Conservation (phyloP, 495 filamentous ascomycete species). For the Bacidia rubella region DNA sequence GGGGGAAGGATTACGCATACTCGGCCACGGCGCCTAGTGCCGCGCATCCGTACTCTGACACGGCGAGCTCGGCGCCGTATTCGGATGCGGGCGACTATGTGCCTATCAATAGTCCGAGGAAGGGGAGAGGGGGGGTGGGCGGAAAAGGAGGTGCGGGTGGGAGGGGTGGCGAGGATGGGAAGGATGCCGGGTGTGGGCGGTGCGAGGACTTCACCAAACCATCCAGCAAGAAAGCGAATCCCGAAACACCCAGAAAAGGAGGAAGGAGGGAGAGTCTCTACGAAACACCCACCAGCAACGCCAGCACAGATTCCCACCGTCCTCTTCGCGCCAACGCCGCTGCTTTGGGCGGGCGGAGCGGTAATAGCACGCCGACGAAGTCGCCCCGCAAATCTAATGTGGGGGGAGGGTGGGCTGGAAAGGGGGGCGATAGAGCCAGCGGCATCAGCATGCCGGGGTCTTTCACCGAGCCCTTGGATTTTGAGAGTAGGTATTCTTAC, state of each 20-base stretch:
- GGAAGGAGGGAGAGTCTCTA: conserved; percentile 32
- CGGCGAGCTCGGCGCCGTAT: conserved; percentile 16
- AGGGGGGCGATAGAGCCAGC: conserved; percentile 23
- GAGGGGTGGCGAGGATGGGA: not conserved
- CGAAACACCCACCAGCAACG: conserved; percentile 33
- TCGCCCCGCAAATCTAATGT: conserved; percentile 17
- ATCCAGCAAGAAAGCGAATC: not conserved
- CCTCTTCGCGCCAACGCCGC: conserved; percentile 32
- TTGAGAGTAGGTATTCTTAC: conserved; percentile 25
- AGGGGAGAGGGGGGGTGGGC: not conserved
- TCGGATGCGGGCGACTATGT: conserved; percentile 20
- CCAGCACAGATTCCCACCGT: conserved; percentile 41
- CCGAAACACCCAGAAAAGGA: conserved; percentile 13
- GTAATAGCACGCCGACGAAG: conserved; percentile 21
- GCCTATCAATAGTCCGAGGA: conserved; percentile 11
- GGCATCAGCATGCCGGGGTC: conserved; percentile 22
- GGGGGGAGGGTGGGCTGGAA: conserved; percentile 13
- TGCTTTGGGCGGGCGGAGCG: conserved; percentile 20
- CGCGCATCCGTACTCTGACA: not conserved
- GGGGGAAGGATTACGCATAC: conserved; percentile 50
- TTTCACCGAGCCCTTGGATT: conserved; percentile 41
- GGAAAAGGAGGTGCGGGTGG: not conserved
- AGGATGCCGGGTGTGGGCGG: too few species aligned
- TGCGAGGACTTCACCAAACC: not conserved
- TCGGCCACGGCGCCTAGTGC: conserved; percentile 18